Evolutionary conservation across 371 early-diverging fungal genomes (phyloP).

Genomic region (Mucor irregularis): DNA sequence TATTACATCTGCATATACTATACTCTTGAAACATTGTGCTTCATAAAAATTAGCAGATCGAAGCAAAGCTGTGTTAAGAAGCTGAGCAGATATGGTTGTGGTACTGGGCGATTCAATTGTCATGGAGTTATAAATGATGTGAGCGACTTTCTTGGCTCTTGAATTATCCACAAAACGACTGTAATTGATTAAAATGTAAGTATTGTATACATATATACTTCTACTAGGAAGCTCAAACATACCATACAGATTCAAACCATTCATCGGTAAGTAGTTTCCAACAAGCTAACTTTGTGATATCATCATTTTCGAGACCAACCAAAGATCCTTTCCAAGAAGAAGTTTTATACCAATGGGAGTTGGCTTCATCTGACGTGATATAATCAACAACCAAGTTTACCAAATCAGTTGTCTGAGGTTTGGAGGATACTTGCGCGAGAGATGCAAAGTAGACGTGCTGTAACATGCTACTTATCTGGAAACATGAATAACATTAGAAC

Average conservation of each 20-base stretch:
- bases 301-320: constrained; percentile 22
- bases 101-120: not conserved
- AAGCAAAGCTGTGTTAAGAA: constrained; percentile 36
- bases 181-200: constrained; percentile 1
- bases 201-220: not conserved
- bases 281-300: constrained; percentile 45
- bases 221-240: constrained; percentile 2
- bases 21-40: constrained; percentile 50
- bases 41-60: constrained; percentile 64
- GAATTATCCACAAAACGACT: constrained; percentile 29
- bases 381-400: constrained; percentile 28
- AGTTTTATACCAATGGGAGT: not conserved
- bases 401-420: constrained; percentile 4
- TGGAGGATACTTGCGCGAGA: not conserved
- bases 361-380: constrained; percentile 11
- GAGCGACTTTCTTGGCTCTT: constrained; percentile 14
- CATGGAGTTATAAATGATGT: constrained; percentile 23
- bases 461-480: constrained; percentile 32
- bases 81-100: constrained; percentile 24
- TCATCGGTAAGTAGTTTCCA: constrained; percentile 59
- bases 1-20: not conserved
- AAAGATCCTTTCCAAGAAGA: constrained; percentile 48
- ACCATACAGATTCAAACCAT: constrained; percentile 56
- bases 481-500: not conserved
- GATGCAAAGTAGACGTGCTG: constrained; percentile 37